Evolutionary conservation across 371 early-diverging fungal genomes (phyloP), one percentile per base, ranked within the genome.

Genomic region (Batrachochytrium dendrobatidis): DNA sequence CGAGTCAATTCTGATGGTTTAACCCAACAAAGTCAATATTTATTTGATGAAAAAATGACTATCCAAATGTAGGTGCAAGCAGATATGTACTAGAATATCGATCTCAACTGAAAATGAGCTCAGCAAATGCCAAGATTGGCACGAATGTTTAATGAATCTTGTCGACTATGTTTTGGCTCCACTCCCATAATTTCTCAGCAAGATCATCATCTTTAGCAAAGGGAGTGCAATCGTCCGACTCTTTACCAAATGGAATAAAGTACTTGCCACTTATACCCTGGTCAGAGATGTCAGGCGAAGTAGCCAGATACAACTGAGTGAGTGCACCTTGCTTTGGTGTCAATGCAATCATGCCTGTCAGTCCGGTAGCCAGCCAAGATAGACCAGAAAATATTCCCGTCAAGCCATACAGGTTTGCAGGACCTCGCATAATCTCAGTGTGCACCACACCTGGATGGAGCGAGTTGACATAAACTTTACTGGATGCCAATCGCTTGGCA

Each of bases 391-490:
- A 48, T n/a, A n/a, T n/a, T n/a, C n/a, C n/a, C n/a, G n/a, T n/a
- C n/a, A n/a, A n/a, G n/a, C 18, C 4, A 22, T 22, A 45, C 5
- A 6, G 5, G 4, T 20, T 24, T 10, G 28, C 28, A 8, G 1
- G 12, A 44, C 3, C 31, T 22, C 15, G 30, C 39, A 49, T 2
- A 17, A 63, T 32, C 2, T 63, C 53, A 0, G 70, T 66, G 2
- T 33, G 6, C 44, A 71, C 68, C 25, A 59, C 60, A 20, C 72
- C 75, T 26, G 72, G 75, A 55, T 75, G 70, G 5, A 71, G 60
- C 48, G 64, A 48, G 52, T 69, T 74, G 35, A 62, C 66, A 43
- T 56, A 63, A 22, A 69, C 43, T 10, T 67, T 64, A 24, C 75
- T 61, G 17, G 65, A 31, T 2, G 72, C 75, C 31, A 78, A 59